These are phyloP conservation scores for Fusarium sp. DNA, from an alignment of 2,329 filamentous ascomycete species.

Conservation along the genomic window DNA sequence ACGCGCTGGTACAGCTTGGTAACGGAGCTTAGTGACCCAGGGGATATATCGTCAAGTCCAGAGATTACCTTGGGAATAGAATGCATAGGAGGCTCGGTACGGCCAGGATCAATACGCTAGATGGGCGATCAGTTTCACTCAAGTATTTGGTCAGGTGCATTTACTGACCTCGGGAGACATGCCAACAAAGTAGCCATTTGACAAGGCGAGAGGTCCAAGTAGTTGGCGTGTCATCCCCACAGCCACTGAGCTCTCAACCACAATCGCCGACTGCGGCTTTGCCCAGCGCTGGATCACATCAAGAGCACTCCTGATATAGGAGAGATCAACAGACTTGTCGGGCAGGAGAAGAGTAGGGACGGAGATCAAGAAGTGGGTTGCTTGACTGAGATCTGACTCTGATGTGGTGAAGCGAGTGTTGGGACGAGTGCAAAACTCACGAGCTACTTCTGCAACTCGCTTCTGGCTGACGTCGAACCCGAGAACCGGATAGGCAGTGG, in stretches of 20 bases:
- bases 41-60: neutral
- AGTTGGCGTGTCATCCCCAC: neutral
- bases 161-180: neutral
- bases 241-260: neutral
- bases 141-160: fast-evolving
- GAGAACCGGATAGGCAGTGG: neutral
- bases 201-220: neutral
- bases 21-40: neutral
- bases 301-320: neutral
- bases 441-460: neutral
- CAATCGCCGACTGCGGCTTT: neutral
- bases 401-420: neutral
- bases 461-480: neutral
- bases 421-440: neutral
- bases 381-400: neutral
- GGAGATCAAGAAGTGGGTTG: neutral
- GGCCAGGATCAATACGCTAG: neutral
- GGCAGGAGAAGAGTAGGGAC: neutral
- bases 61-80: neutral
- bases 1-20: neutral
- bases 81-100: neutral
- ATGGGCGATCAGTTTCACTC: neutral
- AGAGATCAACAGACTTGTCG: neutral
- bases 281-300: neutral
- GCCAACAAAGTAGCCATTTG: neutral